Percentiles rank a stretch among this genome's conserved stretches.
Conservation (phyloP, 345 rosid genomes). For the Zanthoxylum bungeanum region DNA sequence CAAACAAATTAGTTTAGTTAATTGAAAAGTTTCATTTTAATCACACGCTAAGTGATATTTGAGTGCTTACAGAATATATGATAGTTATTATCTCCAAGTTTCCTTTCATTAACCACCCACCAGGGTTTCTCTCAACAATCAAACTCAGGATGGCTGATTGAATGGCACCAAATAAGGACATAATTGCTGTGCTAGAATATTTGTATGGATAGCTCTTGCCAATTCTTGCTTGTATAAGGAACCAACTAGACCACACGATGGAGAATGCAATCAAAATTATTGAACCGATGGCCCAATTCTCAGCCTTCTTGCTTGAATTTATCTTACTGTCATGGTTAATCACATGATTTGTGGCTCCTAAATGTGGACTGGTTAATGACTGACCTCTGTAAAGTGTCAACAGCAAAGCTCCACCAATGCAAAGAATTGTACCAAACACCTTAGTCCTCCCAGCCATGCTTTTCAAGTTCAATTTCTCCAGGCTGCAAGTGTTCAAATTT, state of each 20-base stretch:
- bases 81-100: conserved; percentile 39
- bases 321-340: background rate
- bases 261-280: conserved; percentile 29
- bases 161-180: conserved; percentile 51
- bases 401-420: conserved; percentile 56
- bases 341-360: conserved; percentile 2
- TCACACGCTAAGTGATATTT: background rate
- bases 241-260: conserved; percentile 44
- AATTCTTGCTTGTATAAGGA: conserved; percentile 50
- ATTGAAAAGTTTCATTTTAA: no score
- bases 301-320: conserved; percentile 15
- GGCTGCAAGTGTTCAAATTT: conserved; percentile 20
- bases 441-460: conserved; percentile 40
- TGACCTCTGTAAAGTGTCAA: conserved; percentile 51
- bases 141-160: conserved; percentile 48
- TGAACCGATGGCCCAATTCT: conserved; percentile 48
- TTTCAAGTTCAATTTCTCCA: conserved; percentile 49
- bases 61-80: conserved; percentile 32
- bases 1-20: background rate
- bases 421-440: conserved; percentile 48
- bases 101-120: conserved; percentile 45
- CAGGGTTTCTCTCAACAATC: conserved; percentile 27
- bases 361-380: conserved; percentile 30
- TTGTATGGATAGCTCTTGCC: conserved; percentile 48
- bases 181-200: conserved; percentile 57